Conservation (phyloP, 805 yeast species). For the Starmerella vaccinii region DNA sequence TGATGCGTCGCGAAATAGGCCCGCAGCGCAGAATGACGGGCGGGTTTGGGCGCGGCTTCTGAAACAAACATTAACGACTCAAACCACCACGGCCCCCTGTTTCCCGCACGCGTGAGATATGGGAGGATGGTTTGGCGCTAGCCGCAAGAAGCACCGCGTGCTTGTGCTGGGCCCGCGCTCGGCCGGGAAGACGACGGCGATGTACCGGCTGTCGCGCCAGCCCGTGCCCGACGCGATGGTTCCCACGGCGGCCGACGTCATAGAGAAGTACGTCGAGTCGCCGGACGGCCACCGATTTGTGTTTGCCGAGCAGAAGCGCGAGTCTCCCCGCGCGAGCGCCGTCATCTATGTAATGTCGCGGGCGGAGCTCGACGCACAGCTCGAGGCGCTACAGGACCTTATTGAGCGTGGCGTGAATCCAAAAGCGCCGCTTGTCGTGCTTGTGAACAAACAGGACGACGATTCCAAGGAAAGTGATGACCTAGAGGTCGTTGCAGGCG, state of each 20-base stretch:
- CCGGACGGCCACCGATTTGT: slow-evolving; percentile 11
- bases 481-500: slow-evolving; percentile 31
- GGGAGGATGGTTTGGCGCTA: slow-evolving; percentile 13
- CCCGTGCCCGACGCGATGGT: slow-evolving; percentile 20
- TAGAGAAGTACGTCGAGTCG: slow-evolving; percentile 13
- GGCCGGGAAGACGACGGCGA: slow-evolving; percentile 18
- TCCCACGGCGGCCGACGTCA: slow-evolving; percentile 18
- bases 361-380: not conserved
- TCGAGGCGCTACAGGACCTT: not conserved
- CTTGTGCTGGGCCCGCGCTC: slow-evolving; percentile 13
- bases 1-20: not conserved
- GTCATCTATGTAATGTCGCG: slow-evolving; percentile 12
- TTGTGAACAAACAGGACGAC: slow-evolving; percentile 17
- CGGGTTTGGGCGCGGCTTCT: not conserved
- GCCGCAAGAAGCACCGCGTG: slow-evolving; percentile 9
- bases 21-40: not conserved
- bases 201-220: slow-evolving; percentile 18
- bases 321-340: slow-evolving; percentile 13
- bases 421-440: slow-evolving; percentile 14
- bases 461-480: slow-evolving; percentile 12
- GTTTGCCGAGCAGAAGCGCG: slow-evolving; percentile 18
- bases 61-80: not conserved
- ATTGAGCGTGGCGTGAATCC: not conserved
- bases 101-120: not conserved
- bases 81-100: not conserved